Conservation (phyloP, 495 filamentous ascomycete genomes). For the Alectoria sarmentosa region DNA sequence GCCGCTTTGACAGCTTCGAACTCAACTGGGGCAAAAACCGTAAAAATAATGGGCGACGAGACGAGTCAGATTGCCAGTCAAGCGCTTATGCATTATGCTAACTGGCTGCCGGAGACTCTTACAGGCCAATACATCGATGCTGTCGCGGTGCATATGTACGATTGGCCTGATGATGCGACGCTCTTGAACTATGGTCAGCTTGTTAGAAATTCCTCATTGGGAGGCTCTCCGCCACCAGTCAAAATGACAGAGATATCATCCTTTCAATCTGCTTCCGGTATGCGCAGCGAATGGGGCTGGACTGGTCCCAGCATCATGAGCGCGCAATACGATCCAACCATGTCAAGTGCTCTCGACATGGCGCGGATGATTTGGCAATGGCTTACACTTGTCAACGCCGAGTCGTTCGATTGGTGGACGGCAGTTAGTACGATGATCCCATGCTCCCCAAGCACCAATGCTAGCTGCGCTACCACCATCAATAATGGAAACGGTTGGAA, state of each 20-base stretch:
- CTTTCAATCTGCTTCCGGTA: constrained; percentile 9
- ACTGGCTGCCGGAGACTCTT: constrained; percentile 14
- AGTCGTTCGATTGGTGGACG: constrained; percentile 22
- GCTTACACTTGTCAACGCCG: constrained; percentile 20
- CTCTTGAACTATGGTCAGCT: constrained; percentile 18
- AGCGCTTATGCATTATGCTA: constrained; percentile 10
- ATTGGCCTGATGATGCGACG: constrained; percentile 21
- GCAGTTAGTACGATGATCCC: constrained; percentile 20
- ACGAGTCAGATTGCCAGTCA: constrained; percentile 20
- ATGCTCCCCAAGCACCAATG: constrained; percentile 8
- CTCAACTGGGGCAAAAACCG: not conserved
- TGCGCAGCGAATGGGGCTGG: constrained; percentile 4
- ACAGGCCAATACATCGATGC: constrained; percentile 14
- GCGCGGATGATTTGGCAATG: constrained; percentile 21
- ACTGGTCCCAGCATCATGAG: constrained; percentile 8
- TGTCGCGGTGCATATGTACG: constrained; percentile 21
- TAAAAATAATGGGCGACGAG: constrained; percentile 23
- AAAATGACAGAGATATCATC: constrained; percentile 21
- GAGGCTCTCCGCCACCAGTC: constrained; percentile 7
- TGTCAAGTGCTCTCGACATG: constrained; percentile 19
- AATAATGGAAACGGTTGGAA: constrained; percentile 11
- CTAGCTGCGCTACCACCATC: not conserved
- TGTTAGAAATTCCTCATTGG: constrained; percentile 4
- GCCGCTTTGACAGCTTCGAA: constrained; percentile 1
- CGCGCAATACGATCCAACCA: constrained; percentile 15